phyloP scores from a whole-genome alignment of 2,329 filamentous ascomycete species.

The Arthroderma sp. region DNA sequence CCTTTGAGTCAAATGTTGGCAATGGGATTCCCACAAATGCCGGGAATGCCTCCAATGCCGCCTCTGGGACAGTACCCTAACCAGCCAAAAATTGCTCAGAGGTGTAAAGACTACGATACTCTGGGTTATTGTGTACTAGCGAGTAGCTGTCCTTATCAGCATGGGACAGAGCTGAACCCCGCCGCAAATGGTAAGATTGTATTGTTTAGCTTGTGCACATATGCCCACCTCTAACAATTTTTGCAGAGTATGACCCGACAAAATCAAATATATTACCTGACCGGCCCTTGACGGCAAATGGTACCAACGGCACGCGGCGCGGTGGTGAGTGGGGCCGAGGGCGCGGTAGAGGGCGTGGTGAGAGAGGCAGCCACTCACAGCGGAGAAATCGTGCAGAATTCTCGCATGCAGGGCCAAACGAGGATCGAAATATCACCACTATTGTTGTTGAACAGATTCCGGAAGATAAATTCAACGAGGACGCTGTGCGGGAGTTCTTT shows the following conservation, averaged over 20 bases:
- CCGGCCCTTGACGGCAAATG: slow-evolving; percentile 9
- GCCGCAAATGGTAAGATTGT: slow-evolving; percentile 24
- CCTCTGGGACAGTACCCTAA: slow-evolving; percentile 6
- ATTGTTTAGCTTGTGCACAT: not conserved
- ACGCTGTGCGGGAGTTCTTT: slow-evolving; percentile 44
- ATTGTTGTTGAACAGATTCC: slow-evolving; percentile 51
- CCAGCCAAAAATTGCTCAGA: slow-evolving; percentile 24
- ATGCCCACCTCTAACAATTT: too few relatives aligned
- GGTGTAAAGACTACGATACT: slow-evolving; percentile 45
- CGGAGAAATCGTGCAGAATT: slow-evolving; percentile 38
- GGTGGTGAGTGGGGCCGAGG: slow-evolving; percentile 13
- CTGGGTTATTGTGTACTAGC: slow-evolving; percentile 47
- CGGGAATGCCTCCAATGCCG: slow-evolving; percentile 29
- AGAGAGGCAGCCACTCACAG: slow-evolving; percentile 29
- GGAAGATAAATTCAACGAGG: slow-evolving; percentile 42
- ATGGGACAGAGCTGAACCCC: slow-evolving; percentile 27
- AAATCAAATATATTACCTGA: slow-evolving; percentile 32
- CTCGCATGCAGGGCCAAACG: slow-evolving; percentile 39
- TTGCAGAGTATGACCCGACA: slow-evolving; percentile 42
- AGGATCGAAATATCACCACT: slow-evolving; percentile 41
- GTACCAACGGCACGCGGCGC: slow-evolving; percentile 12
- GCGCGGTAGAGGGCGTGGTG: slow-evolving; percentile 29
- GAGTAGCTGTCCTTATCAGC: slow-evolving; percentile 44
- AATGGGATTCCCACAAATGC: slow-evolving; percentile 39
- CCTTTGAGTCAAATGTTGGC: slow-evolving; percentile 41